Evolutionary conservation across 768 basidiomycete genomes (phyloP).

Genomic region (Trametes cubensis): DNA sequence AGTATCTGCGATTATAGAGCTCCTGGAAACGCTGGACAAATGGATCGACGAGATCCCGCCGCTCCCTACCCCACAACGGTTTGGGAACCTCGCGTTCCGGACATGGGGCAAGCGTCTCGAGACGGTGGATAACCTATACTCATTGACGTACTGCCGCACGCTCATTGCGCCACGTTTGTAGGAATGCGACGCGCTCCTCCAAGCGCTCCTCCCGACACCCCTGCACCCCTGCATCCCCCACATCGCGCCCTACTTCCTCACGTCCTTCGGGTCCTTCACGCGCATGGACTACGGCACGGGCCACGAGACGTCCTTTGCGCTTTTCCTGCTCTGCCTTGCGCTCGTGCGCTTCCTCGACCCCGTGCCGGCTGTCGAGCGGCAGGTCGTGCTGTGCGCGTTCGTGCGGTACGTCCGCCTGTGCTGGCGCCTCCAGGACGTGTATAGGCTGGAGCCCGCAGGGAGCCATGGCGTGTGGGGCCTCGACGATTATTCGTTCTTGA

Average conservation of each 20-base stretch:
- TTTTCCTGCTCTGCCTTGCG: constrained; percentile 75
- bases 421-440: constrained; percentile 86
- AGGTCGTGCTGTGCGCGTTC: constrained; percentile 63
- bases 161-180: constrained; percentile 31
- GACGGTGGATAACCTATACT: constrained; percentile 52
- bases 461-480: constrained; percentile 98
- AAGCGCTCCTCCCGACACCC: constrained; percentile 48
- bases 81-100: constrained; percentile 90
- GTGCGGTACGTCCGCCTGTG: constrained; percentile 78
- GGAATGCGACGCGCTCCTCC: constrained; percentile 57
- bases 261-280: constrained; percentile 86
- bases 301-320: constrained; percentile 87
- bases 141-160: constrained; percentile 7
- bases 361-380: constrained; percentile 60
- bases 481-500: constrained; percentile 88
- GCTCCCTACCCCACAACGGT: constrained; percentile 74
- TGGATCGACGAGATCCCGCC: constrained; percentile 88
- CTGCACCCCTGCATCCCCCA: constrained; percentile 55
- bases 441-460: constrained; percentile 92
- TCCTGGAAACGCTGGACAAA: constrained; percentile 65
- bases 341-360: constrained; percentile 68
- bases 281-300: constrained; percentile 98
- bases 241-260: constrained; percentile 75
- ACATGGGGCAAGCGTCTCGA: constrained; percentile 80
- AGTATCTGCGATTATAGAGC: constrained; percentile 46